phyloP scores from a whole-genome alignment of 208 protist genomes.

The Trypanosoma cruzi region DNA sequence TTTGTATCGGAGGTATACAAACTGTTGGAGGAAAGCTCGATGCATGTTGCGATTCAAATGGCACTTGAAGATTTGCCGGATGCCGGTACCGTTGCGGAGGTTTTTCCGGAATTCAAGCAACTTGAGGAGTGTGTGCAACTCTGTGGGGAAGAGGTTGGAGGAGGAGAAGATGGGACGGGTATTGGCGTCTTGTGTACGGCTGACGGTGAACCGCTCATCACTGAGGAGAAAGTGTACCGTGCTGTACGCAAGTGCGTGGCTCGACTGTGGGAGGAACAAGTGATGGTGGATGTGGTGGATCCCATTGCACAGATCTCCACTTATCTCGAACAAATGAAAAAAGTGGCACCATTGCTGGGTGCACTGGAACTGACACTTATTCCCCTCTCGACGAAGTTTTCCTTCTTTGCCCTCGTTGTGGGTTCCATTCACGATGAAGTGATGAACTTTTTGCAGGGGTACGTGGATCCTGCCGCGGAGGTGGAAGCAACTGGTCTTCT shows the following conservation, averaged over 20 bases:
- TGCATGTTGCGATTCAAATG: constrained; percentile 75
- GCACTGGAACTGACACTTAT: constrained; percentile 85
- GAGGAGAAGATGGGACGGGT: constrained; percentile 15
- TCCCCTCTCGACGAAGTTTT: constrained; percentile 74
- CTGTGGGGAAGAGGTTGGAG: constrained; percentile 63
- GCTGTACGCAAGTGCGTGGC: constrained; percentile 61
- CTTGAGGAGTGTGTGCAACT: constrained; percentile 79
- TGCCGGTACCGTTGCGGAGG: constrained; percentile 21
- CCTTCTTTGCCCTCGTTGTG: constrained; percentile 80
- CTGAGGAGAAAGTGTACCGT: constrained; percentile 42
- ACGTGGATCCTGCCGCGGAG: constrained; percentile 49
- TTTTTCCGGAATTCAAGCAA: constrained; percentile 51
- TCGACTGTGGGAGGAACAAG: constrained; percentile 81
- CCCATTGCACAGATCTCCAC: constrained; percentile 66
- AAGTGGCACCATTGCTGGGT: constrained; percentile 74
- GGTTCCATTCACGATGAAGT: constrained; percentile 69
- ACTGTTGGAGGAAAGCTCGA: constrained; percentile 64
- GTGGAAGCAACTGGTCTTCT: constrained; percentile 74
- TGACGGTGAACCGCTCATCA: constrained; percentile 63
- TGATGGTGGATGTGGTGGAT: constrained; percentile 83
- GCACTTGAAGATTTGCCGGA: constrained; percentile 65
- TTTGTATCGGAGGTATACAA: constrained; percentile 70
- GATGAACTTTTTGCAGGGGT: constrained; percentile 71
- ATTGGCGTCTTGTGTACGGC: constrained; percentile 45
- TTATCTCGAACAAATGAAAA: constrained; percentile 89